Evolutionary conservation across 2,329 filamentous ascomycete genomes (phyloP), one percentile per base, ranked within the genome.

Genomic region (Aspergillus candidus): DNA sequence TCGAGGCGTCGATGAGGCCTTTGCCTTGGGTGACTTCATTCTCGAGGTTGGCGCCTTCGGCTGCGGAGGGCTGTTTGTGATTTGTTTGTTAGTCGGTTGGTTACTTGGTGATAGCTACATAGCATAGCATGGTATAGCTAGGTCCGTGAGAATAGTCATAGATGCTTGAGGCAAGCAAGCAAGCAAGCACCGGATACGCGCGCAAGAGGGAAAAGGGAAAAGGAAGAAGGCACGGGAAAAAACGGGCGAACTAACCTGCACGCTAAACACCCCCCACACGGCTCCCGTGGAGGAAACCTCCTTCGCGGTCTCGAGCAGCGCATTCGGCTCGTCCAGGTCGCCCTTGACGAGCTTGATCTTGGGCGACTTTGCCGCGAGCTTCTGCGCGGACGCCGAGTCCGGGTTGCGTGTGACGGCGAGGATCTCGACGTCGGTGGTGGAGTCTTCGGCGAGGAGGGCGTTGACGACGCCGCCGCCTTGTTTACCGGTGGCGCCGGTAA

Each of bases 201-300:
- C 3, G 17, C 4, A 18, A 18, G 6, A 18, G 18, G 18, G 6
- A 18, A 18, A 18, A 4, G 18, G 22, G 22, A 11, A 10, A n/a
- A 2, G 14, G 7, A 13, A 11, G 14, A 3, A 17, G 15, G 10
- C 41, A 30, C 13, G 7, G 31, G 7, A 30, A 29, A 13, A 11
- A 18, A 18, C 18, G 7, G 22, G 6, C 22, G 22, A 27, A 10
- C 62, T 36, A 49, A 79, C 69, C 62, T 82, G 79, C 1, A 85
- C 79, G 15, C 74, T 78, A 62, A 77, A 84, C 5, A 84, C 79
- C 3, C 78, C 79, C 73, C 75, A 79, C 44, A 82, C 71, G 2
- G 69, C 64, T 27, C 22, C 22, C 13, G 40, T 36, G 11, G 57
- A 48, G 1, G 61, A 58, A 17, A 64, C 60, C 2, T 62, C 55